These are phyloP conservation scores for Naganishia cerealis DNA, from an alignment of 1,284 basidiomycete genomes.

Conservation along the genomic window DNA sequence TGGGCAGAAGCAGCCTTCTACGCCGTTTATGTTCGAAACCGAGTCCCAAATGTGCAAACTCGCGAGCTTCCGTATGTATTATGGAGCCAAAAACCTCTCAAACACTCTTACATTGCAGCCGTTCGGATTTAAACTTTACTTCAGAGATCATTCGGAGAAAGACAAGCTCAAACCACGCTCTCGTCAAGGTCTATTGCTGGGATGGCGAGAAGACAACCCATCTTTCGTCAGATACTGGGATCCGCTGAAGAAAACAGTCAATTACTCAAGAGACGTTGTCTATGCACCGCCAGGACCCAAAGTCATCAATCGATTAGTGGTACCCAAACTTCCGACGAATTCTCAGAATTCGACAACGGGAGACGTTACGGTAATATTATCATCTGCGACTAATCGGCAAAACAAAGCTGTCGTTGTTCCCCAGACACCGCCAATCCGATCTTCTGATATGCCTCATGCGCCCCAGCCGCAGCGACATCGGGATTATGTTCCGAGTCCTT, in stretches of 20 bases:
- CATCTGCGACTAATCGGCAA: no score
- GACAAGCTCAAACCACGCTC: neutral
- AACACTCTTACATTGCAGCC: neutral
- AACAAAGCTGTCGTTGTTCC: no score
- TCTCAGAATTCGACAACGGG: no score
- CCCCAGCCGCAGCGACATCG: no score
- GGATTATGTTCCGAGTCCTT: no score
- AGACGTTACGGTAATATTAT: no score
- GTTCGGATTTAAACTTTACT: neutral
- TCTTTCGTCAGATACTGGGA: slow-evolving; percentile 1
- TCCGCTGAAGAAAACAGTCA: neutral
- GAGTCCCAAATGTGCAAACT: neutral
- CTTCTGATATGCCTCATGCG: no score
- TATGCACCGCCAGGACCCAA: neutral
- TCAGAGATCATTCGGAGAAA: neutral
- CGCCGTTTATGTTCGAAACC: slow-evolving; percentile 31
- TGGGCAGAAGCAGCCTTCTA: slow-evolving; percentile 35
- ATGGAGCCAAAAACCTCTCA: neutral
- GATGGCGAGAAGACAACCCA: neutral
- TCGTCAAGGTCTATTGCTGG: neutral
- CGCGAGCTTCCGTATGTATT: neutral
- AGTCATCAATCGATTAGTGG: neutral
- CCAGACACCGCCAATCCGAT: no score
- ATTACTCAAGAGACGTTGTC: slow-evolving; percentile 2
- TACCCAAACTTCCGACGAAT: no score